Conservation (phyloP, 345 rosid species). For the Gossypium anomalum region DNA sequence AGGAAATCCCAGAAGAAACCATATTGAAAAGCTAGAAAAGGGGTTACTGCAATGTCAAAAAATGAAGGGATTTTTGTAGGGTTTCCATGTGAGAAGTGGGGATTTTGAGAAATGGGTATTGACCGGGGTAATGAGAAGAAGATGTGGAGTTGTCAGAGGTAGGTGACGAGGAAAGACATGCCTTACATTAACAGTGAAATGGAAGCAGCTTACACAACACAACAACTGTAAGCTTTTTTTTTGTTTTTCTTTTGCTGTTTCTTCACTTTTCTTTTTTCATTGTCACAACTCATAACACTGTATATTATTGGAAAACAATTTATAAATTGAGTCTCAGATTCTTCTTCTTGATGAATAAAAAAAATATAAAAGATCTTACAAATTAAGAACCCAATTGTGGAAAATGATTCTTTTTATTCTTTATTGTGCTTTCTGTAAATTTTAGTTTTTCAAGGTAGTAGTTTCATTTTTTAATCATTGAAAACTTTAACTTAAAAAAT, state of each 20-base stretch:
- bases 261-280: conserved; percentile 8
- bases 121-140: conserved; percentile 23
- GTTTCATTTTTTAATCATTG: too few relatives aligned
- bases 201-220: conserved; percentile 23
- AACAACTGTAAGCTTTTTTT: conserved; percentile 25
- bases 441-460: background rate
- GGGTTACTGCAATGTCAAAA: conserved; percentile 26
- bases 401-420: too few relatives aligned
- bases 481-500: too few relatives aligned
- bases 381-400: too few relatives aligned
- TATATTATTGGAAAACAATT: background rate
- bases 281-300: background rate
- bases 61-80: conserved; percentile 22
- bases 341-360: too few relatives aligned
- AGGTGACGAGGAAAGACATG: conserved; percentile 46
- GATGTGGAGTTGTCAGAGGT: conserved; percentile 53
- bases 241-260: conserved; percentile 29
- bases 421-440: background rate
- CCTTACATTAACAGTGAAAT: conserved; percentile 22
- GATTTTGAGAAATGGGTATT: background rate
- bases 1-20: conserved; percentile 13
- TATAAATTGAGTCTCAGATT: background rate
- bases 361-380: too few relatives aligned
- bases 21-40: conserved; percentile 5
- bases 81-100: conserved; percentile 25